Evolutionary conservation across 2,329 filamentous ascomycete species (phyloP), one percentile per base, ranked within the genome.

Genomic region (Dryadomyces quercivorus): DNA sequence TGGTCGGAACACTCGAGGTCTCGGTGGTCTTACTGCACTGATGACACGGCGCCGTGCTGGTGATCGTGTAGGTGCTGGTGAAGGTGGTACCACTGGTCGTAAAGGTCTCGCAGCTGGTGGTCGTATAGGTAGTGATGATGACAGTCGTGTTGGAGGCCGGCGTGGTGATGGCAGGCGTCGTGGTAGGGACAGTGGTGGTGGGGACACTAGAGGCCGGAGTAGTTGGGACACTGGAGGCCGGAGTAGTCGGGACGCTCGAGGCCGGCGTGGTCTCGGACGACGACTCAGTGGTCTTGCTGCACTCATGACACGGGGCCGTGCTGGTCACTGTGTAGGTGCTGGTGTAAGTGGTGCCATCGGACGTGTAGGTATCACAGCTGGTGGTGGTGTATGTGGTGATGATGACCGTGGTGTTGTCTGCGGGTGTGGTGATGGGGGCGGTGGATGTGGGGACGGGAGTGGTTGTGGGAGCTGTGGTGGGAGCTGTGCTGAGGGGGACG

Each of bases 301-400:
- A 52, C 26, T 45, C 5, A 10, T 52, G 51, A 43, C 51, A 52
- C 22, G 51, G 26, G 9, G 46, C 18, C 16, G 51, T 52, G 42
- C 22, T 21, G 26, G 52, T 47, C 10, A 22, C 44, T 10, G 45
- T 54, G 45, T 44, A 50, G 45, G 46, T 54, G 52, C 18, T 38
- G 9, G 58, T 58, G 47, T 55, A 57, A 12, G 56, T 59, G 16
- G 43, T 42, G 42, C 57, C 56, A 20, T 18, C 38, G 5, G 54
- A 56, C 13, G 43, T 43, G 20, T n/a, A 51, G 49, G 49, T 51
- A 7, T 36, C 22, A 20, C 49, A 51, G 49, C 38, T 43, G 9
- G 36, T 43, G 36, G 49, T 51, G 36, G 49, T 51, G 34, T 42
- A 16, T 15, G 42, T 52, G n/a, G 51, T 47, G 18, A 53, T 40